Base-by-base conservation (phyloP, 2,329 filamentous ascomycete genomes). In the Didymosphaeria variabile region DNA sequence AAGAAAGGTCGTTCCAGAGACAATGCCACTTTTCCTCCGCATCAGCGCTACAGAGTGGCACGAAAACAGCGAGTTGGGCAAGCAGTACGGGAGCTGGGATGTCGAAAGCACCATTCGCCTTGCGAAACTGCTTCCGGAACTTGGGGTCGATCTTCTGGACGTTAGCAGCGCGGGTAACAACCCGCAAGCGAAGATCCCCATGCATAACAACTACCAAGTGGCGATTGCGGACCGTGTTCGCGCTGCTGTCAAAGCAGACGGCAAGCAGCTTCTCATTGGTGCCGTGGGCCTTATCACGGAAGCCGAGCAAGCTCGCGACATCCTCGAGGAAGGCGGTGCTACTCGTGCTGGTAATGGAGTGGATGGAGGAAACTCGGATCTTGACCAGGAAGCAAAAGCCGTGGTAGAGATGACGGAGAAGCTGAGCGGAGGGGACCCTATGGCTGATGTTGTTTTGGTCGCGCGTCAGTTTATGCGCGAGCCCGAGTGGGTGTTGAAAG, bases 391-490 rank as follows among this genome's bases (percentile, higher is more conserved):
- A 46, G 79, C 77, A 0, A 66, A 70, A 26, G 67, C 72, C 32
- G 73, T 72, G 0, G 62, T 76, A 12, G 55, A 60, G 17, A 75
- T 80, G 72, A 81, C 79, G 0, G 74, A 81, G 40, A 55, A 67
- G 1, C 65, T 55, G 1, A 62, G 68, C 7, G 73, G 68, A 0
- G 64, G 67, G 2, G 72, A 74, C 49, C 72, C 73, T 0, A 72
- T 77, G 78, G 81, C 83, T 0, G 84, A 86, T 75, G 80, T 81
- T 0, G 76, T 86, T 26, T 65, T 86, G n/a, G 79, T 86, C 38
- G 84, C 81, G 0, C 77, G 84, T 46, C 84, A 86, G 63, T 86
- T 86, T 61, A 79, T 86, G 78, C 76, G 84, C 8, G 84, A 86
- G 72, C 83, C 84, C 0, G 84, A 85, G 64, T 86, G 84, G 84